Evolutionary conservation across 2,329 filamentous ascomycete genomes (phyloP).

Genomic region (Aspergillus ruber): DNA sequence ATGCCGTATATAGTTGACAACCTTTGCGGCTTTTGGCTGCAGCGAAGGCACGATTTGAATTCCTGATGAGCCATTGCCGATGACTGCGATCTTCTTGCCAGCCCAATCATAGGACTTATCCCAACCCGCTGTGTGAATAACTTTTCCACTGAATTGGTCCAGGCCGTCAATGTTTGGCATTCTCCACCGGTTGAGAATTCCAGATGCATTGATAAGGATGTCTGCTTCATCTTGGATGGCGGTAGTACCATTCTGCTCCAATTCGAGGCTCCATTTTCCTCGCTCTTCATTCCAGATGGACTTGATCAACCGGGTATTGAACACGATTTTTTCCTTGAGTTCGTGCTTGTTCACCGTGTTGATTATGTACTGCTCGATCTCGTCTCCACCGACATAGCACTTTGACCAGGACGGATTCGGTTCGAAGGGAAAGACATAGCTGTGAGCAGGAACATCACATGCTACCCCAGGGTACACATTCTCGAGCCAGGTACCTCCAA

Average conservation of each 20-base stretch:
- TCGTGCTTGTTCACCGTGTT: conserved; percentile 33
- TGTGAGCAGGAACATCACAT: conserved; percentile 21
- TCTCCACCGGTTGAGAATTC: conserved; percentile 20
- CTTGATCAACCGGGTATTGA: conserved; percentile 29
- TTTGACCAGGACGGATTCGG: conserved; percentile 40
- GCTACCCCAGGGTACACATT: conserved; percentile 33
- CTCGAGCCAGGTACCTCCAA: conserved; percentile 29
- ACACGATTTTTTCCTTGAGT: conserved; percentile 32
- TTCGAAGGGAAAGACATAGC: conserved; percentile 39
- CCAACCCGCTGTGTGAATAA: conserved; percentile 36
- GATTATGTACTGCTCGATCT: conserved; percentile 43
- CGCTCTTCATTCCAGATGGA: conserved; percentile 31
- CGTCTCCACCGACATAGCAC: conserved; percentile 34
- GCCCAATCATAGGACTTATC: conserved; percentile 18
- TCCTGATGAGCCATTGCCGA: conserved; percentile 28
- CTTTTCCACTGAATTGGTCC: conserved; percentile 26
- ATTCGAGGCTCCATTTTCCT: conserved; percentile 14
- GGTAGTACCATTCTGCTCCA: conserved; percentile 5
- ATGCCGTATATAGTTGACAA: conserved; percentile 24
- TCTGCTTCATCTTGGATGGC: conserved; percentile 17
- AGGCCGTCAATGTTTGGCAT: conserved; percentile 16
- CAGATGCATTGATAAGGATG: conserved; percentile 22
- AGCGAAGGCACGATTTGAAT: conserved; percentile 20
- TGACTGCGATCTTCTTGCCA: conserved; percentile 25
- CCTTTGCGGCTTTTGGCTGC: conserved; percentile 10